phyloP scores from a whole-genome alignment of 225 moss, liverwort and hornwort species.

The Polytrichum commune region DNA sequence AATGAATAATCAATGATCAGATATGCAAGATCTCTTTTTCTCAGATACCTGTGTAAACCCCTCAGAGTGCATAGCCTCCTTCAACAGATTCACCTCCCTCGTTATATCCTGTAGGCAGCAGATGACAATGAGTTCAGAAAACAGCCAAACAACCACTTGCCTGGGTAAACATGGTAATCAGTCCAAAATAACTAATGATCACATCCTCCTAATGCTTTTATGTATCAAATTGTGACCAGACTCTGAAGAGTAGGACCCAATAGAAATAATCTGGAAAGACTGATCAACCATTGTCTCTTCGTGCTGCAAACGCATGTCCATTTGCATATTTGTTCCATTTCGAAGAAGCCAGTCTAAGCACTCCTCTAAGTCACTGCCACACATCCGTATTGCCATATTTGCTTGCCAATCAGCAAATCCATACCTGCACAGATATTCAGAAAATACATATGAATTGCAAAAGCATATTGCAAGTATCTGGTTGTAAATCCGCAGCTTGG shows the following conservation, averaged over 20 bases:
- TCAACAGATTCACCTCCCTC: slow-evolving; percentile 31
- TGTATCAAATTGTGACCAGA: no score
- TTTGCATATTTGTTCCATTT: slow-evolving; percentile 33
- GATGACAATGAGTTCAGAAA: background rate
- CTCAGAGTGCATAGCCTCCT: slow-evolving; percentile 29
- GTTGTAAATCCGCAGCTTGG: no score
- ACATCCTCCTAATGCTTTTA: no score
- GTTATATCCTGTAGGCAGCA: slow-evolving; percentile 28
- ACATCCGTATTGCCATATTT: slow-evolving; percentile 33
- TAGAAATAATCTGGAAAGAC: background rate
- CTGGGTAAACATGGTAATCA: no score
- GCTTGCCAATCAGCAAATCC: slow-evolving; percentile 47
- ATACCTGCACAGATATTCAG: slow-evolving; percentile 29
- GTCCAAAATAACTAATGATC: no score
- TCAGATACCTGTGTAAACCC: slow-evolving; percentile 36
- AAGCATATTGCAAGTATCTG: no score
- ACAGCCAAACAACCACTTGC: no score
- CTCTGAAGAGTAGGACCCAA: no score
- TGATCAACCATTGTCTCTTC: slow-evolving; percentile 30
- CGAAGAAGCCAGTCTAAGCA: slow-evolving; percentile 47
- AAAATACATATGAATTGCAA: background rate
- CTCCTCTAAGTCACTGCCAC: slow-evolving; percentile 39
- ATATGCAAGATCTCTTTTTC: background rate
- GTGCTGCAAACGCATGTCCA: slow-evolving; percentile 20
- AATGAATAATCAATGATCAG: background rate